A percentile compares a stretch with the other conserved stretches of the same genome.
Evolutionary conservation across 257 asterid species (phyloP).

Genomic region (Solanum pimpinellifolium): DNA sequence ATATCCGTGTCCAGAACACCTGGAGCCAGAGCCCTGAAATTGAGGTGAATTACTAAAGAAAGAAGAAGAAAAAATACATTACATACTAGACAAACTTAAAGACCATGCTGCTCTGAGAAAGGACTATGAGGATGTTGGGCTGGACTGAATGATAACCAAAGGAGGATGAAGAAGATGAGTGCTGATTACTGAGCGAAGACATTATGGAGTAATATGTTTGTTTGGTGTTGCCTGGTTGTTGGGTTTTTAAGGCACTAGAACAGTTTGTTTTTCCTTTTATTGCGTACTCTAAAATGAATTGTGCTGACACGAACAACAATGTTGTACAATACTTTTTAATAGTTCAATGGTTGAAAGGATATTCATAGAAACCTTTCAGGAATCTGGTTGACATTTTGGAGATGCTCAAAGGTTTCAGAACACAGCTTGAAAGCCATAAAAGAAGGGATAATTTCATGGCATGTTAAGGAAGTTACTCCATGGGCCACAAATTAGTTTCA

Average conservation of each 20-base stretch:
- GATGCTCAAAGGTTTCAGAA: not conserved
- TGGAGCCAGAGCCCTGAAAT: constrained; percentile 60
- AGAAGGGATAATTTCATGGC: not conserved
- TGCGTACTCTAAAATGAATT: not conserved
- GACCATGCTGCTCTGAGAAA: not conserved
- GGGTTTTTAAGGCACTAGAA: not conserved
- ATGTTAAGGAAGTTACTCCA: not conserved
- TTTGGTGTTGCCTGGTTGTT: not conserved
- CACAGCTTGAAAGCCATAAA: not conserved
- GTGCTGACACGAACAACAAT: not conserved
- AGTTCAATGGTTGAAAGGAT: not conserved
- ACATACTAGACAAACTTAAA: not conserved
- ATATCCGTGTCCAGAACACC: constrained; percentile 63
- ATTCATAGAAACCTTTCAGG: not conserved
- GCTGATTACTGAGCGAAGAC: not conserved
- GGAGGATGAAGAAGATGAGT: not conserved
- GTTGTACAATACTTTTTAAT: not conserved
- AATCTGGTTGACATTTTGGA: not conserved
- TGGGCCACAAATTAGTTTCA: not conserved
- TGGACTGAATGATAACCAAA: not conserved
- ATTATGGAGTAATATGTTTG: not conserved
- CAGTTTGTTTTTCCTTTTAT: not conserved
- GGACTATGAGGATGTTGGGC: not conserved
- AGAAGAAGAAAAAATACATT: not conserved
- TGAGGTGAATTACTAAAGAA: not conserved